Base-by-base conservation (phyloP, 2,329 filamentous ascomycete species). In the Allantophomopsis lycopodina region DNA sequence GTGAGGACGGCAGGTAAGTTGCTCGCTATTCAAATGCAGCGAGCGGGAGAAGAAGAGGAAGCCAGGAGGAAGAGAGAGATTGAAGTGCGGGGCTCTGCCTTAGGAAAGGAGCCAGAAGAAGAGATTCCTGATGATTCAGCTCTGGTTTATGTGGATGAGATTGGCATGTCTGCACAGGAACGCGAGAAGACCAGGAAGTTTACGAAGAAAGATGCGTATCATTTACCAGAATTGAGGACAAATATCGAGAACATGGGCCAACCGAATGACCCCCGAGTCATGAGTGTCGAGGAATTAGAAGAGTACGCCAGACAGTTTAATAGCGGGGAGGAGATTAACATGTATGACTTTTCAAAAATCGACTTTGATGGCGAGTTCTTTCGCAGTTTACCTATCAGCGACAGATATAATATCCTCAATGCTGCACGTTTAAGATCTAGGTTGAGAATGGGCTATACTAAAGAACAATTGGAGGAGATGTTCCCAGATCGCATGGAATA, bases 401-500 rank as follows among this genome's bases (percentile, higher is more conserved):
- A 98, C 63, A 76, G 89, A 37, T 98, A 98, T 65, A 96, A 96
- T 51, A 98, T 98, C 39, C 63, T 98, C 16, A 98, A 98, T 55
- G 91, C 93, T 1, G 91, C 93, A 2, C 73, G 91, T 44, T 57
- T 98, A 44, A 71, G 91, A 41, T 94, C 86, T 57, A 73, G 91
- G 39, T 66, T 98, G 52, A 76, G 91, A 55, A 94, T 98, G 89
- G 91, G 91, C 0, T 74, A 94, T 51, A 94, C 85, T 41, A 96
- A 96, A 59, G 89, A 98, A 47, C 91, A 98, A 60, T 63, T 98
- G 12, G 88, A 96, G 49, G 75, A 71, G 35, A 98, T 98, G 91
- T 98, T 98, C 56, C 89, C 91, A 0, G 83, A 98, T 56, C 77
- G 91, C 18, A 95, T 98, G 87, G 91, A 82, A 1, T 98, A 98